Base-by-base conservation (phyloP, 345 rosid species). In the Psidium guajava region DNA sequence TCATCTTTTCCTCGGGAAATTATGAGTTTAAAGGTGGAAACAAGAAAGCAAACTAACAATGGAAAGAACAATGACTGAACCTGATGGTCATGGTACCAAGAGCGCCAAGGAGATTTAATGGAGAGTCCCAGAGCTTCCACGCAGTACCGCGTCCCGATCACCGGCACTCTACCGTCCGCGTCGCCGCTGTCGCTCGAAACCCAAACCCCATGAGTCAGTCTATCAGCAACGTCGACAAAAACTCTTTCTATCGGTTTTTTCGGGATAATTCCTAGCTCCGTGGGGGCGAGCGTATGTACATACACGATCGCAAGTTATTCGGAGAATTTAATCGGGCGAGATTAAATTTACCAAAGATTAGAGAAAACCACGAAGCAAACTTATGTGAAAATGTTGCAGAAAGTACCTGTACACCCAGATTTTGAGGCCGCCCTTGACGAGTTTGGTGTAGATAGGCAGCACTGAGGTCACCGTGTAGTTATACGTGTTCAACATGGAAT, bases 401-500 rank as follows among this genome's bases (percentile, higher is more conserved):
- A 28, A 25, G 12, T 87, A 93, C 94, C 94, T 93, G 83, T 93
- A 94, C 22, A 94, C 88, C 96, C 96, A 93, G 85, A 94, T 91
- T 88, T 88, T 93, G 57, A 94, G 88, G 47, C 95, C 94, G n/a
- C 86, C 94, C 84, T 90, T 88, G 87, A 93, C 88, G 88, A 94
- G 96, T 86, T 94, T 93, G 86, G 90, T 82, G 86, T 91, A 92
- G 84, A 90, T 89, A 4, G 95, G 92, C 58, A 94, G 89, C 54
- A 94, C 83, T 15, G 96, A 92, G 44, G 86, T 83, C 44, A 88
- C 90, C 15, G 90, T 87, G 81, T 52, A 50, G 28, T 92, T 87
- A 80, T 91, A 92, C 75, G 86, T 81, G 51, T n/a, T 56, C 87
- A 86, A 86, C 54, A 91, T 83, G 24, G 87, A 73, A 86, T 89